phyloP scores from a whole-genome alignment of 1,284 basidiomycete species.

The Entoloma clypeatum region DNA sequence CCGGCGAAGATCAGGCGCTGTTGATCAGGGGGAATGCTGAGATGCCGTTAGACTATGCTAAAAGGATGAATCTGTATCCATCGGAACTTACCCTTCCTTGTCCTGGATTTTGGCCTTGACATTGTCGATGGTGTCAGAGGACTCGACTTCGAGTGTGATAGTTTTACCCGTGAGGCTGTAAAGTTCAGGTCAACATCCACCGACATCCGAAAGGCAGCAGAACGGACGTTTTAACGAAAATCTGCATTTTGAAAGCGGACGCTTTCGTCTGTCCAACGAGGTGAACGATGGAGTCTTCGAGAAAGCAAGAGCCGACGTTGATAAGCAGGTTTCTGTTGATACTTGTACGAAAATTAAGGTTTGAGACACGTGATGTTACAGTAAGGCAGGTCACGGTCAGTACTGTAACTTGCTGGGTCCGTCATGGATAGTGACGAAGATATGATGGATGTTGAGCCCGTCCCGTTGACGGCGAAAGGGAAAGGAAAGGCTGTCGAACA shows the following conservation, averaged over 20 bases:
- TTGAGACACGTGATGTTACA: conserved; percentile 11
- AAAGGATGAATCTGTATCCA: neutral
- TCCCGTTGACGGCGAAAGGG: conserved; percentile 47
- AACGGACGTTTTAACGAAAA: conserved; percentile 90
- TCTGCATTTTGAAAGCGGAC: conserved; percentile 75
- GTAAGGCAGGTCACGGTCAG: too few relatives aligned
- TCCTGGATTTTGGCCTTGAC: conserved; percentile 96
- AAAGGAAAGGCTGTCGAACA: conserved; percentile 60
- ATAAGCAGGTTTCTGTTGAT: conserved; percentile 21
- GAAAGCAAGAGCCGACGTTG: conserved; percentile 53
- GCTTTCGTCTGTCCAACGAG: conserved; percentile 82
- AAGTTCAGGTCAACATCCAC: conserved; percentile 14
- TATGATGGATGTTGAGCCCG: conserved; percentile 47
- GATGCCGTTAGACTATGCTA: conserved; percentile 8
- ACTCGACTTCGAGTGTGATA: conserved; percentile 97
- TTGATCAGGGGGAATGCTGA: conserved; percentile 90
- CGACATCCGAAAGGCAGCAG: neutral
- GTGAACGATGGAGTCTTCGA: conserved; percentile 84
- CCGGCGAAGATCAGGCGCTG: conserved; percentile 98
- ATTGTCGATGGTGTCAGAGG: conserved; percentile 97
- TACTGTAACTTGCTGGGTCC: too few relatives aligned
- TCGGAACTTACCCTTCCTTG: conserved; percentile 77
- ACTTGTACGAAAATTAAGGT: conserved; percentile 17
- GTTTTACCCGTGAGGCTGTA: conserved; percentile 96
- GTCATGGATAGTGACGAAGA: conserved; percentile 61